Percentiles rank a stretch among this genome's conserved stretches.
phyloP scores from a whole-genome alignment of 352 stramenopile genomes.

The Pythium scleroteichum region DNA sequence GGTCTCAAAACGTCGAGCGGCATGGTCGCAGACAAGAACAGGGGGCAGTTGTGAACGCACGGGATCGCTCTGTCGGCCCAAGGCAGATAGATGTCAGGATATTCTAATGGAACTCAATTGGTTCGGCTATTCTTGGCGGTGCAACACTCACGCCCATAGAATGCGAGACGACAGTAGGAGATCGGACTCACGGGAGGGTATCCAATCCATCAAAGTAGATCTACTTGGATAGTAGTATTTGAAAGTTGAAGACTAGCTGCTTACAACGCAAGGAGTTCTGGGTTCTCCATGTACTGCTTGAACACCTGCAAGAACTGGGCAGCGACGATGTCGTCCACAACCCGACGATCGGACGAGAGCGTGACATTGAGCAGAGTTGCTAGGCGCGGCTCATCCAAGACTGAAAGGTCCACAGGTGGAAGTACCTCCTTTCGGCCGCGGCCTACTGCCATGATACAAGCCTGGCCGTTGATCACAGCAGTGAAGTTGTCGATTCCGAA shows the following conservation, averaged over 20 bases:
- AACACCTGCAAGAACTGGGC: constrained; percentile 96
- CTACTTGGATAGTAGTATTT: too few relatives aligned
- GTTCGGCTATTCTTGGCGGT: constrained; percentile 4
- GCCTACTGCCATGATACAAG: constrained; percentile 98
- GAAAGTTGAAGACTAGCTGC: neutral
- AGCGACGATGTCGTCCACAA: constrained; percentile 97
- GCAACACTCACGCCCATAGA: neutral
- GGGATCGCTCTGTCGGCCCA: neutral
- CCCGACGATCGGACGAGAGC: constrained; percentile 95
- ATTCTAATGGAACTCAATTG: too few relatives aligned
- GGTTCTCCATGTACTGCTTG: constrained; percentile 96
- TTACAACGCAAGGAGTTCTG: constrained; percentile 87
- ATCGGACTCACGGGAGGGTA: too few relatives aligned
- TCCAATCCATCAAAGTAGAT: too few relatives aligned
- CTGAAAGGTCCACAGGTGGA: constrained; percentile 43
- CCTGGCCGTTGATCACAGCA: constrained; percentile 99
- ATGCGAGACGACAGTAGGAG: too few relatives aligned
- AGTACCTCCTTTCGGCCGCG: constrained; percentile 90
- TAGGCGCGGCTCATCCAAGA: constrained; percentile 72
- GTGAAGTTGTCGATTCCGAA: constrained; percentile 99
- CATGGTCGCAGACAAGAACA: neutral
- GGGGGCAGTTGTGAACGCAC: neutral
- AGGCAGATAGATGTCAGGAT: too few relatives aligned
- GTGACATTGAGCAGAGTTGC: constrained; percentile 95
- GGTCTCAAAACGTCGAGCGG: neutral